A percentile compares a stretch with the other conserved stretches of the same genome.
These are phyloP conservation scores for Rugosomyces carneus DNA, from an alignment of 1,284 basidiomycete species.

Conservation along the genomic window DNA sequence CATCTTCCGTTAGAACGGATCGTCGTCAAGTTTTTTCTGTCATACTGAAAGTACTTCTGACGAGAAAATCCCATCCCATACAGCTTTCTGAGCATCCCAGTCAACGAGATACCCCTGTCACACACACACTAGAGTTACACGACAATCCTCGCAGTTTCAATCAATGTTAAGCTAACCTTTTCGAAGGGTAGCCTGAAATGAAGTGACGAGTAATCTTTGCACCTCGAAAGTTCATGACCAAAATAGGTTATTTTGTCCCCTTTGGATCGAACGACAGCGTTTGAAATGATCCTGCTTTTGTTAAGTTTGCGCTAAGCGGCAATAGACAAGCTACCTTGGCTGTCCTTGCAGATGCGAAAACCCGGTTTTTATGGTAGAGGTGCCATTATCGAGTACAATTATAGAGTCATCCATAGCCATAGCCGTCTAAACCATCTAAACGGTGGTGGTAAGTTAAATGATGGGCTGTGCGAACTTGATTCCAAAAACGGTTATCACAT, in stretches of 20 bases:
- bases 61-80: constrained; percentile 86
- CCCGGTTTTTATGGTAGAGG: constrained; percentile 73
- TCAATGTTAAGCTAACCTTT: constrained; percentile 46
- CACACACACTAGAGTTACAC: constrained; percentile 14
- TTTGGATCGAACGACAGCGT: constrained; percentile 77
- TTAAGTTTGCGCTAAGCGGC: constrained; percentile 9
- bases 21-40: constrained; percentile 7
- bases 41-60: constrained; percentile 60
- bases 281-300: constrained; percentile 59
- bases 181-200: constrained; percentile 83
- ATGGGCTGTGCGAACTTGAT: constrained; percentile 1
- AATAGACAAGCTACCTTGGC: constrained; percentile 22
- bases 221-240: constrained; percentile 73
- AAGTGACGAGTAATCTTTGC: constrained; percentile 73
- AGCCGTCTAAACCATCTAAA: not conserved
- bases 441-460: not conserved
- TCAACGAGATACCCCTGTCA: constrained; percentile 81
- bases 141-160: constrained; percentile 6
- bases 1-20: constrained; percentile 3
- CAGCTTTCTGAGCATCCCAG: constrained; percentile 88
- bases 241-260: constrained; percentile 75
- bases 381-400: constrained; percentile 84
- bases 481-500: not conserved
- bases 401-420: constrained; percentile 37
- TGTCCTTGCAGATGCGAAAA: constrained; percentile 32